These are phyloP conservation scores for Alternaria infectoria DNA, from an alignment of 2,329 filamentous ascomycete genomes.

Conservation along the genomic window DNA sequence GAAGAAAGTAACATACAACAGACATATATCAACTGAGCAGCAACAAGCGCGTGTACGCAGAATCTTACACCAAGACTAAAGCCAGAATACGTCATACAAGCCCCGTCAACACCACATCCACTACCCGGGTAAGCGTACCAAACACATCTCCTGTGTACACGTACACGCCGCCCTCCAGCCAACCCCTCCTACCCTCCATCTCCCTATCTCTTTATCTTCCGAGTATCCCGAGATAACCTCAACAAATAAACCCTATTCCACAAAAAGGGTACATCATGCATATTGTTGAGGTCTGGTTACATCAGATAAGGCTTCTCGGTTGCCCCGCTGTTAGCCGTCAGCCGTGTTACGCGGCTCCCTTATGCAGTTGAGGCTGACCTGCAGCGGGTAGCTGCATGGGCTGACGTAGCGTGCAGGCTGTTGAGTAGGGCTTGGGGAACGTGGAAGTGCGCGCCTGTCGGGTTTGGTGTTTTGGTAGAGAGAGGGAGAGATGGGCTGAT, in stretches of 20 bases:
- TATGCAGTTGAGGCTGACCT: constrained; percentile 9
- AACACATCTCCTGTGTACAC: rapidly evolving
- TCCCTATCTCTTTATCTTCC: not conserved
- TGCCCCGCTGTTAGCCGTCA: not conserved
- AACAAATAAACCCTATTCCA: not conserved
- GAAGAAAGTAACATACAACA: not conserved
- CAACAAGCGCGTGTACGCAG: not conserved
- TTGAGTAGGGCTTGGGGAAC: not conserved
- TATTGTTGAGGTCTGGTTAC: not conserved
- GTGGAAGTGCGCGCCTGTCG: no score
- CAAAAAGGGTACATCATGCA: not conserved
- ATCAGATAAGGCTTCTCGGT: not conserved
- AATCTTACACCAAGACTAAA: not conserved
- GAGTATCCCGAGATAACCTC: constrained; percentile 1
- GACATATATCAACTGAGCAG: not conserved
- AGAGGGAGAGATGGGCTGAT: no score
- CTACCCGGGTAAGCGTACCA: not conserved
- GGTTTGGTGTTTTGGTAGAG: no score
- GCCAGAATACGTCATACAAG: not conserved
- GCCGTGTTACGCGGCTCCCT: not conserved
- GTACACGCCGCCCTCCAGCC: not conserved
- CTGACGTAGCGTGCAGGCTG: not conserved
- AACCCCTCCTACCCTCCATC: no score
- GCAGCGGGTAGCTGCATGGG: constrained; percentile 12
- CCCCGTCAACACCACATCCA: not conserved